A percentile compares a stretch with the other conserved stretches of the same genome.
These are phyloP conservation scores for Tulasnella calospora DNA, from an alignment of 768 basidiomycete genomes.

Conservation along the genomic window DNA sequence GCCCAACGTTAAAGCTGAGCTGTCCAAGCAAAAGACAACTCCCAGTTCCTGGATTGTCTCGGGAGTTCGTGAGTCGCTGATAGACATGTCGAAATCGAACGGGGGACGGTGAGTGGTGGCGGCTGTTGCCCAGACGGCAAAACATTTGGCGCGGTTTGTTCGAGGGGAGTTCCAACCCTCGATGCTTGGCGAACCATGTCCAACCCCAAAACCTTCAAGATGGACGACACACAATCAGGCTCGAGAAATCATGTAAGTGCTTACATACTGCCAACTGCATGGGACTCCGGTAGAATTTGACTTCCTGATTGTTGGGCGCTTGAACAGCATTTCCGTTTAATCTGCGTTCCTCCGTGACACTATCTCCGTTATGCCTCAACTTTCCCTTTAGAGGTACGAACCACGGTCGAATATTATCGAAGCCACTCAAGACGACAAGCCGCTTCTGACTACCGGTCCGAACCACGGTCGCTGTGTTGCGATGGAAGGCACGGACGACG, in stretches of 20 bases:
- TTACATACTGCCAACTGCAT: background rate
- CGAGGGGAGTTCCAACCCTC: too few relatives aligned
- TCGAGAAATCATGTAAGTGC: background rate
- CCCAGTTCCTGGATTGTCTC: conserved; percentile 3
- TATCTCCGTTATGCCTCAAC: background rate
- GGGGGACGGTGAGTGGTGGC: background rate
- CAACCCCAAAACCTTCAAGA: background rate
- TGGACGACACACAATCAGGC: background rate
- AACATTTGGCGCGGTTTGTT: background rate
- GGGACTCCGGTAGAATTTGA: background rate
- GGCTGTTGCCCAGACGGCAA: background rate
- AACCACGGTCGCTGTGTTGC: background rate
- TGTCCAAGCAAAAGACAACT: conserved; percentile 13
- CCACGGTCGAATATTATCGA: background rate
- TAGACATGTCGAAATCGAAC: background rate
- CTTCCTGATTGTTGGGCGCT: background rate
- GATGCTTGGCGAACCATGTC: background rate
- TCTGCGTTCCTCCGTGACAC: background rate
- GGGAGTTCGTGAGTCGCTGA: background rate
- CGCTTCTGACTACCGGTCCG: background rate
- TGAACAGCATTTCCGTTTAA: background rate
- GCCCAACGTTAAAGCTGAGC: background rate
- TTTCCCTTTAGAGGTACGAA: background rate
- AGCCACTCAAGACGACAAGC: background rate
- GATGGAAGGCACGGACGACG: background rate